Base-by-base conservation (phyloP, 805 yeast genomes). In the Cyberlindnera amylophila region DNA sequence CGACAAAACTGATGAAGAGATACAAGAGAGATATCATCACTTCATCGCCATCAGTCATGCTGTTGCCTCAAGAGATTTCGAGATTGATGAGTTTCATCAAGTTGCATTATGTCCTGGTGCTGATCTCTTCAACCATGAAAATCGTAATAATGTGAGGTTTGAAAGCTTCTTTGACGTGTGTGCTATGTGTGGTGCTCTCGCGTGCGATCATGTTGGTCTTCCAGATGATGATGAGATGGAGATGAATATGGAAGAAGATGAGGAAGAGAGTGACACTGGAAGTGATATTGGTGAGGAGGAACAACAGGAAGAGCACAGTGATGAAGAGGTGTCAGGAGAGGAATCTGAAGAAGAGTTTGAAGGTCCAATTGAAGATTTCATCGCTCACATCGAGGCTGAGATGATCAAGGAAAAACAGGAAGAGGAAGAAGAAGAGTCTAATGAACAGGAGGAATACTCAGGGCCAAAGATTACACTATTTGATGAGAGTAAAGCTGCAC, bases 71-170 rank as follows among this genome's bases (percentile, higher is more conserved):
- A 71, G 96, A 47, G 89, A 90, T 1, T 90, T 91, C 59, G 81
- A 79, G 32, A 77, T 90, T 23, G 98, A 91, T 61, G 70, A 71
- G 38, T 89, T 62, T 57, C 87, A 83, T 53, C 85, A 80, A 26
- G 69, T 82, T 24, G 87, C 86, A 0, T 65, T 91, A 38, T 96
- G 90, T 18, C 96, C 97, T 0, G 86, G 89, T 13, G 97, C 96
- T 0, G 96, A 90, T 63, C 65, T 91, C 28, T 87, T 89, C 64
- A 90, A 90, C 52, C 96, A 89, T 57, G 71, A 64, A 12, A 79
- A 62, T 2, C 55, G 64, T 6, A 89, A 86, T 47, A 70, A 76
- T 51, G 88, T 81, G 9, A 82, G 81, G 61, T 86, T 88, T 56
- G 84, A 78, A 44, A 66, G 81, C 4, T 47, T 71, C 4, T 73